A percentile compares a stretch with the other conserved stretches of the same genome.
Conservation (phyloP, 2,329 filamentous ascomycete genomes). For the Teratosphaeria zuluensis region DNA sequence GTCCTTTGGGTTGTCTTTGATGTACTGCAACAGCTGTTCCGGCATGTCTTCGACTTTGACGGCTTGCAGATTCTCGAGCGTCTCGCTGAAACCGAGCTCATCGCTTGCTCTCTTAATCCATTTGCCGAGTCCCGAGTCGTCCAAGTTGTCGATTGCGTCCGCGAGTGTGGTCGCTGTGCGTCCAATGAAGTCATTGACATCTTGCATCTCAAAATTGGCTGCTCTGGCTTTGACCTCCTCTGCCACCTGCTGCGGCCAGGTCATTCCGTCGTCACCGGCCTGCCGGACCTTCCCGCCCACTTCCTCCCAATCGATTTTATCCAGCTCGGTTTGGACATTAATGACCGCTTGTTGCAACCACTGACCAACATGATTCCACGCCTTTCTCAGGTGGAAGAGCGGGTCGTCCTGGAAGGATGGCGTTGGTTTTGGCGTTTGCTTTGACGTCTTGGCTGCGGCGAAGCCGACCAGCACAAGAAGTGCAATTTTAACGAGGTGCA, state of each 20-base stretch:
- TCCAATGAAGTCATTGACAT: not conserved
- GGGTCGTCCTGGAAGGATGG: not conserved
- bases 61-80: slow-evolving; percentile 1
- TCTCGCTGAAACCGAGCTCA: not conserved
- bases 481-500: not conserved
- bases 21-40: not conserved
- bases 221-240: not conserved
- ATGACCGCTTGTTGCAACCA: not conserved
- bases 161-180: not conserved
- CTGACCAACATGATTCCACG: not conserved
- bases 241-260: not conserved
- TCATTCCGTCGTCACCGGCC: not conserved
- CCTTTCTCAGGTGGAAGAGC: not conserved
- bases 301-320: not conserved
- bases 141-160: not conserved
- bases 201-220: not conserved
- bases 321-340: not conserved
- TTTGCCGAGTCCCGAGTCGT: not conserved
- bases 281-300: not conserved
- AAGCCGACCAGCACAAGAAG: not conserved
- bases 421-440: not conserved
- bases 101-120: slow-evolving; percentile 1
- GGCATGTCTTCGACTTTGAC: slow-evolving; percentile 3
- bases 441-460: not conserved
- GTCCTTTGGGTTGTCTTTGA: slow-evolving; percentile 1